Conservation (phyloP, 805 yeast genomes). For the Candida ortonii region DNA sequence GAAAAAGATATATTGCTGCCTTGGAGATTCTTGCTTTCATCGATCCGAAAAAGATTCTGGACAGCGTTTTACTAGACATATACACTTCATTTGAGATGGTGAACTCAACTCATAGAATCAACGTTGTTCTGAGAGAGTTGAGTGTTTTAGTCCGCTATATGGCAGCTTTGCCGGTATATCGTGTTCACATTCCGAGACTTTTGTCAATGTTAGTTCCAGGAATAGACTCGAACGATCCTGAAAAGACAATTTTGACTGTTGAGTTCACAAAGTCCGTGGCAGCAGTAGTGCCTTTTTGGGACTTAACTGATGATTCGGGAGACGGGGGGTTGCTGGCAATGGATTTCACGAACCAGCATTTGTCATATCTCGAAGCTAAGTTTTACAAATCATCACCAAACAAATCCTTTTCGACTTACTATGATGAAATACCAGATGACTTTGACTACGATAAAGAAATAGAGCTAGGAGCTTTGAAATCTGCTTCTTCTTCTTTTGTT, state of each 20-base stretch:
- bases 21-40: constrained; percentile 65
- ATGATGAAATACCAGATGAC: constrained; percentile 19
- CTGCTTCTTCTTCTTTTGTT: constrained; percentile 71
- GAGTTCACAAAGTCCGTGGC: constrained; percentile 68
- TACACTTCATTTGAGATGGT: constrained; percentile 68
- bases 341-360: constrained; percentile 65
- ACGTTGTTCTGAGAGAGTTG: constrained; percentile 66
- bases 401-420: constrained; percentile 18
- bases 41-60: constrained; percentile 52
- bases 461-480: constrained; percentile 57
- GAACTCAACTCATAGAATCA: constrained; percentile 75
- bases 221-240: constrained; percentile 83
- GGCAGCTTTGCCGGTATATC: constrained; percentile 56
- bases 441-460: constrained; percentile 43
- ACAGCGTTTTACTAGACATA: constrained; percentile 60
- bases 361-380: constrained; percentile 49
- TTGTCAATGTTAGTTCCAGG: constrained; percentile 71
- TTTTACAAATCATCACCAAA: constrained; percentile 34
- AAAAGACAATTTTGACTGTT: constrained; percentile 65
- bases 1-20: constrained; percentile 56
- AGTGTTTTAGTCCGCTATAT: constrained; percentile 65
- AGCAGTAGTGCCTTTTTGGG: constrained; percentile 68
- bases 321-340: constrained; percentile 39
- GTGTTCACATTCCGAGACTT: constrained; percentile 78
- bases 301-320: constrained; percentile 45